Base-by-base conservation (phyloP, 495 filamentous ascomycete species). In the Trichoderma reesei region DNA sequence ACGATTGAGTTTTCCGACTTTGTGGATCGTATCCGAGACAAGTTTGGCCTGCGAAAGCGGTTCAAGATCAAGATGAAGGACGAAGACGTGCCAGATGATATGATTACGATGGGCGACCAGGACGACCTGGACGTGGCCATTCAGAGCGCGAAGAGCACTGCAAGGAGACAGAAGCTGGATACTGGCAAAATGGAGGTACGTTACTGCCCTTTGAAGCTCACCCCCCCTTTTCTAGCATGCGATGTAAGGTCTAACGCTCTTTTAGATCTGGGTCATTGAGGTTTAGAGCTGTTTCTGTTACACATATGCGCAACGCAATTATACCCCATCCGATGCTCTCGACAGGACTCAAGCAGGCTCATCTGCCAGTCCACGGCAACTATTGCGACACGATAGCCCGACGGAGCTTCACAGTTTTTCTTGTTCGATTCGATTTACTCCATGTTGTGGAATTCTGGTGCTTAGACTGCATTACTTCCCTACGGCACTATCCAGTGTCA, bases 81-180 rank as follows among this genome's bases (percentile, higher is more conserved):
- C 62, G 88, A 90, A 61, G 92, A 96, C 72, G 66, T 73, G 41
- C 79, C 80, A 16, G 85, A 90, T 67, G 94, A 96, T 71, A 90
- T 96, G 88, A 93, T 98, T 73, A 96, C 91, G 13, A 87, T 98
- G 86, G 91, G 88, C 38, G 94, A 98, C 75, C 89, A 96, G 75
- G 94, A 98, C 70, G 94, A 98, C 80, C 74, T 97, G 67, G 92
- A 97, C 62, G 86, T 96, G 83, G 84, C 89, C 46, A 81, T 98
- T 63, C 78, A 77, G 70, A 78, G 76, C 5, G 86, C 87, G 38
- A 88, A 84, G 72, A 82, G 83, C 64, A 76, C 76, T 64, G 95
- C 90, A 37, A 81, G 80, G 76, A 85, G 84, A 72, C 89, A 93
- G 69, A 83, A 86, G 64, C 77, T 80, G 54, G 92, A 96, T 65